phyloP scores from a whole-genome alignment of 805 yeast species.

The Isabelozyma heimii region DNA sequence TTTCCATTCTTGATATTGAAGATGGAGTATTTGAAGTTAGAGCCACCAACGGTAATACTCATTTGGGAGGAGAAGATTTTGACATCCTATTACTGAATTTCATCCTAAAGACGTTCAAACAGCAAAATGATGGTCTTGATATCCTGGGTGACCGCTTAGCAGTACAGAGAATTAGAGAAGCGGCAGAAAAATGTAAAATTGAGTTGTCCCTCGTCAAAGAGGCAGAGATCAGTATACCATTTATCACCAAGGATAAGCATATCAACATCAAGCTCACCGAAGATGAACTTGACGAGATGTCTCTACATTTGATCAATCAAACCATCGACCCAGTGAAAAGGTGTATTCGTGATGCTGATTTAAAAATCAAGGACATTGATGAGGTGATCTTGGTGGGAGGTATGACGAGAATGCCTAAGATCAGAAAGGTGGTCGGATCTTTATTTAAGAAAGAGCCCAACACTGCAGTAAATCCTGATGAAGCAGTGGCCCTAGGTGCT shows the following conservation, averaged over 20 bases:
- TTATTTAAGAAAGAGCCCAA: conserved; percentile 65
- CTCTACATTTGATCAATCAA: conserved; percentile 60
- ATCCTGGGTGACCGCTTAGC: conserved; percentile 51
- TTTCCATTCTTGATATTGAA: conserved; percentile 73
- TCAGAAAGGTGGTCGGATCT: conserved; percentile 58
- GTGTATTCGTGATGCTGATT: conserved; percentile 72
- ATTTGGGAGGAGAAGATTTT: conserved; percentile 84
- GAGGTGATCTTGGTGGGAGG: conserved; percentile 83
- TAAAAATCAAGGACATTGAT: conserved; percentile 63
- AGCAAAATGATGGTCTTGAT: conserved; percentile 46
- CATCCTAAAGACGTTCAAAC: conserved; percentile 56
- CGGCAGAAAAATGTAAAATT: conserved; percentile 75
- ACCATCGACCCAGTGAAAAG: conserved; percentile 73
- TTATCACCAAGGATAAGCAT: conserved; percentile 61
- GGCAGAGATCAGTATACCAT: conserved; percentile 68
- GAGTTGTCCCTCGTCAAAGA: conserved; percentile 65
- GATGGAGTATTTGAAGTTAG: conserved; percentile 80
- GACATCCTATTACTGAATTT: conserved; percentile 61
- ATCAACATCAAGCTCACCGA: conserved; percentile 59
- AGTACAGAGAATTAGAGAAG: conserved; percentile 75
- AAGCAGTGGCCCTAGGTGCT: conserved; percentile 89
- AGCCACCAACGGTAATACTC: conserved; percentile 83
- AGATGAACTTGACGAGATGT: conserved; percentile 64
- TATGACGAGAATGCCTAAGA: conserved; percentile 87
- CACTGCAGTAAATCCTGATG: conserved; percentile 82